Base-by-base conservation (phyloP, 2,329 filamentous ascomycete genomes). In the Microcyclosporella mali region DNA sequence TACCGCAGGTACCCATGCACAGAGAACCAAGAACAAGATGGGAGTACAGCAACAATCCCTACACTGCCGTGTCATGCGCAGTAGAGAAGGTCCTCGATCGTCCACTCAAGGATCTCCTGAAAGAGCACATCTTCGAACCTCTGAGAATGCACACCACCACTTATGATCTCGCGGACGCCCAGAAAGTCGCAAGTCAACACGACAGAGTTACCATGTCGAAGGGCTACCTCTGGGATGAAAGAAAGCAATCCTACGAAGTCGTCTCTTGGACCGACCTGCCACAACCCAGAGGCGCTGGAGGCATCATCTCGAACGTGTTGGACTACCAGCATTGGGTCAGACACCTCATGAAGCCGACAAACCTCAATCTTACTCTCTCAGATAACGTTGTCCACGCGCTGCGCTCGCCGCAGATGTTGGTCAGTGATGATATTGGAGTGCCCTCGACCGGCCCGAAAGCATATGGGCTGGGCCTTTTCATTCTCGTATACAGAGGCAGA, bases 11-110 rank as follows among this genome's bases (percentile, higher is more conserved):
- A 1, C 42, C 66, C 63, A 2, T 70, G 29, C 67, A 59, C 6
- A 58, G 60, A 4, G 50, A 66, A 19, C 58, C 71, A 14, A 64
- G 73, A 10, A 68, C 66, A 0, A 59, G 52, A 9, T 73, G 57
- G 37, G 66, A 73, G 48, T 79, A 78, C 57, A 70, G 66, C 61
- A 78, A 78, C 52, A 58, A 73, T 16, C 72, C 77, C 69, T 79
- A 65, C 54, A 66, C 68, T 28, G 68, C 67, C 1, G 67, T 70
- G 0, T 60, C 68, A n/a, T 66, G 75, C 52, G 61, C 65, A 2
- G 53, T 75, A 6, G 66, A 77, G 56, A 66, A 59, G 2, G 54
- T 72, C 1, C 70, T 68, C 2, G 60, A 60, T 0, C 44, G 48
- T 10, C 41, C 55, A 14, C 61, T 68, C 16, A 52, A 52, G 4